Base-by-base conservation (phyloP, 768 basidiomycete genomes). In the Candolleomyces efflorescens region DNA sequence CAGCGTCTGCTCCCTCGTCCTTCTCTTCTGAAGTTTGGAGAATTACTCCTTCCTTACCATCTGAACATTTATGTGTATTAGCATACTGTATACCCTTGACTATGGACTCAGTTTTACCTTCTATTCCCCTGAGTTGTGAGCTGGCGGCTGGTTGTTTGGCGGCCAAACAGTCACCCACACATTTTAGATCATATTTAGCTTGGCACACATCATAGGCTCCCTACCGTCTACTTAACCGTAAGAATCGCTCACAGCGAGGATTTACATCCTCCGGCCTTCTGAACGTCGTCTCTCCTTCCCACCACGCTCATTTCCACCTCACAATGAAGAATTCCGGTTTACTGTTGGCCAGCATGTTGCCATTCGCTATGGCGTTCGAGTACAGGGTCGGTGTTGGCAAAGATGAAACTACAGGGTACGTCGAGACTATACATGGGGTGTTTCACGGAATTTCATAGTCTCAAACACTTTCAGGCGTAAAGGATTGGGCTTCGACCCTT, bases 401-500 rank as follows among this genome's bases (percentile, higher is more conserved):
- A 54, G 73, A 76, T 60, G 75, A 76, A 61, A 71, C 66, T 17
- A 77, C 73, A 17, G 76, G 76, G 75, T 75, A 18, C 11, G 64
- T 62, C 15, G 22, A 46, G 11, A 6, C n/a, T 20, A n/a, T 18
- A 20, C n/a, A 36, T 11, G 17, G 27, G 23, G 15, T 10, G 39
- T 24, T 24, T 48, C 22, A 6, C 24, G n/a, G 23, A 36, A 26
- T 20, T n/a, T 32, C 24, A 38, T 27, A 10, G 37, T 9, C n/a
- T 24, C 20, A 11, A 32, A 32, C 32, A 32, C 32, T 32, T 3
- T 17, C 37, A 77, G 75, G 23, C 68, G 72, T 60, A 76, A 76
- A 56, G 76, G 76, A 15, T 55, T 71, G 17, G 76, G 76, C 20
- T 77, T 77, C 59, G 74, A 76, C 60, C 75, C 76, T 18, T 75